These are phyloP conservation scores for Cryphonectria naterciae DNA, from an alignment of 2,329 filamentous ascomycete species.

Conservation along the genomic window DNA sequence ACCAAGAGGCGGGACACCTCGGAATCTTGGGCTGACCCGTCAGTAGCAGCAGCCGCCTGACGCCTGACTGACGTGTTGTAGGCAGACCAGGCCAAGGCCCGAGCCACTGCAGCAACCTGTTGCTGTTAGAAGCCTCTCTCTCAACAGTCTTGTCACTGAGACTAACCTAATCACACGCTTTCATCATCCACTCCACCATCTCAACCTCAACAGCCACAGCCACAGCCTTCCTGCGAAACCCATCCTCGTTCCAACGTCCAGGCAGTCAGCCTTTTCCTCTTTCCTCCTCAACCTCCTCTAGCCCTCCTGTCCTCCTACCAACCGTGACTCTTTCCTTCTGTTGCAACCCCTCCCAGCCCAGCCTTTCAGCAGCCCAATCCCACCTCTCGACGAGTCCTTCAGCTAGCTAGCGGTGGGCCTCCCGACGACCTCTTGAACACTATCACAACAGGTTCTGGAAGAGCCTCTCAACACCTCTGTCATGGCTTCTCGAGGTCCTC, in stretches of 20 bases:
- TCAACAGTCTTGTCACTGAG: conserved; percentile 15
- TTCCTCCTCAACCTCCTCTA: background rate
- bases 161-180: conserved; percentile 20
- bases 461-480: conserved; percentile 38
- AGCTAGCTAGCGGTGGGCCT: conserved; percentile 21
- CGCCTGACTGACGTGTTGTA: conserved; percentile 5
- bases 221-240: background rate
- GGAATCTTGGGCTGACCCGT: background rate
- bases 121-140: conserved; percentile 2
- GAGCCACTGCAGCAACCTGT: conserved; percentile 17
- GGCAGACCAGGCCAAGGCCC: conserved; percentile 13
- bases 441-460: conserved; percentile 25
- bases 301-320: background rate
- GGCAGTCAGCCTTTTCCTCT: conserved; percentile 16
- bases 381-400: conserved; percentile 8
- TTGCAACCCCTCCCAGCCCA: background rate
- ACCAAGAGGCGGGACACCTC: conserved; percentile 4
- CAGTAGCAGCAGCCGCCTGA: background rate
- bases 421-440: conserved; percentile 22
- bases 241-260: conserved; percentile 22
- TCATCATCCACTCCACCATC: conserved; percentile 27
- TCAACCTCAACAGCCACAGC: conserved; percentile 18
- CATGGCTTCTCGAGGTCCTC: conserved; percentile 83
- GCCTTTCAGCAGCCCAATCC: conserved; percentile 4
- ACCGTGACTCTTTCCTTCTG: conserved; percentile 2